Evolutionary conservation across 2,329 filamentous ascomycete genomes (phyloP).

Genomic region (Fusarium aywerte): DNA sequence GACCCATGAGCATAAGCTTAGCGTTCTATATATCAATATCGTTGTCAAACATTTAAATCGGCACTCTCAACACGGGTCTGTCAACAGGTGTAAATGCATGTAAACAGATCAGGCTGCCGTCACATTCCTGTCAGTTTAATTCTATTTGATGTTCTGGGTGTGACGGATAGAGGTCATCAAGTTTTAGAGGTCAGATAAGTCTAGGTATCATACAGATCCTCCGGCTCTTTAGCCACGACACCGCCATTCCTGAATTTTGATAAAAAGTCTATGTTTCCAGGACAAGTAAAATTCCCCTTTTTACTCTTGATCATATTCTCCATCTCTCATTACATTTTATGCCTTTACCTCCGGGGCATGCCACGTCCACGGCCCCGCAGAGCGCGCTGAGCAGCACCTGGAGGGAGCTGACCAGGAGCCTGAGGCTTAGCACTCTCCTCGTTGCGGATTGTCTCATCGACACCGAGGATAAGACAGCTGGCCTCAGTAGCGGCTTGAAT

Average conservation of each 20-base stretch:
- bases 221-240: slow-evolving; percentile 39
- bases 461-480: slow-evolving; percentile 91
- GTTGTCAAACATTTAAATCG: background rate
- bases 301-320: slow-evolving; percentile 34
- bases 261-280: slow-evolving; percentile 34
- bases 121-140: background rate
- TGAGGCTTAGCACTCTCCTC: slow-evolving; percentile 90
- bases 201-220: slow-evolving; percentile 54
- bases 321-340: slow-evolving; percentile 34
- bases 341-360: slow-evolving; percentile 78
- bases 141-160: background rate
- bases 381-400: slow-evolving; percentile 88
- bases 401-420: slow-evolving; percentile 79
- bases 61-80: background rate
- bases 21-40: background rate
- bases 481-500: slow-evolving; percentile 96
- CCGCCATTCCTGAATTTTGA: slow-evolving; percentile 16
- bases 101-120: background rate
- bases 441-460: slow-evolving; percentile 99
- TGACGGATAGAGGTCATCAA: slow-evolving; percentile 41
- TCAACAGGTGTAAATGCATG: background rate
- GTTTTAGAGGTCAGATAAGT: slow-evolving; percentile 44
- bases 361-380: slow-evolving; percentile 84
- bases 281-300: slow-evolving; percentile 26
- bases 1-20: slow-evolving; percentile 19